phyloP scores from a whole-genome alignment of 2,329 filamentous ascomycete genomes.

The Cryphonectria nitschkei region DNA sequence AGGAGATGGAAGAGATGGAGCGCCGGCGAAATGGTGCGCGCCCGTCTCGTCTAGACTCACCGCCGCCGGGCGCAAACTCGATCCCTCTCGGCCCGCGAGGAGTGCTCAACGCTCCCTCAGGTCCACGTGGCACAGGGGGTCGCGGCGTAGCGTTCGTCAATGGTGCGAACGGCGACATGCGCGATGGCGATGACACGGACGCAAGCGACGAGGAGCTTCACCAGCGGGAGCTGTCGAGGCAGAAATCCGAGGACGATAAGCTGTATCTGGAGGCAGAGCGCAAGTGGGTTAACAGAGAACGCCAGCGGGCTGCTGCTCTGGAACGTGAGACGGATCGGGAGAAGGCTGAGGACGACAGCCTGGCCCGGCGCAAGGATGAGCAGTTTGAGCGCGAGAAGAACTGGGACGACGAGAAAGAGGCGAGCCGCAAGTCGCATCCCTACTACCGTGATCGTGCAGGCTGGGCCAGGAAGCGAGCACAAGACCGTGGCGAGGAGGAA shows the following conservation, averaged over 20 bases:
- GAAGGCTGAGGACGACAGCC: conserved; percentile 70
- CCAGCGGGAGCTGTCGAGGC: conserved; percentile 69
- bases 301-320: conserved; percentile 79
- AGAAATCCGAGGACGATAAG: conserved; percentile 76
- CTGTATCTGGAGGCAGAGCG: conserved; percentile 83
- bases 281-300: conserved; percentile 88
- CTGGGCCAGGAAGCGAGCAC: conserved; percentile 81
- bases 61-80: conserved; percentile 70
- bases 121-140: conserved; percentile 63
- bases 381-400: conserved; percentile 65
- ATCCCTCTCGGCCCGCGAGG: conserved; percentile 76
- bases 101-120: conserved; percentile 74
- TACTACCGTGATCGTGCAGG: conserved; percentile 87
- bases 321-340: conserved; percentile 84
- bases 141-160: conserved; percentile 74
- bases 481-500: conserved; percentile 74
- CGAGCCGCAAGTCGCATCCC: conserved; percentile 69
- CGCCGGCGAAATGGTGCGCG: conserved; percentile 71
- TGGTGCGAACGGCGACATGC: conserved; percentile 68
- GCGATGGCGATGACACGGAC: conserved; percentile 84
- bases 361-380: conserved; percentile 69
- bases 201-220: conserved; percentile 88
- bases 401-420: conserved; percentile 93
- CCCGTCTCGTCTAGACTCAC: conserved; percentile 71
- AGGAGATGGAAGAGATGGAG: conserved; percentile 89